Evolutionary conservation across 2,329 filamentous ascomycete genomes (phyloP).

Genomic region (Diplodia scrobiculata): DNA sequence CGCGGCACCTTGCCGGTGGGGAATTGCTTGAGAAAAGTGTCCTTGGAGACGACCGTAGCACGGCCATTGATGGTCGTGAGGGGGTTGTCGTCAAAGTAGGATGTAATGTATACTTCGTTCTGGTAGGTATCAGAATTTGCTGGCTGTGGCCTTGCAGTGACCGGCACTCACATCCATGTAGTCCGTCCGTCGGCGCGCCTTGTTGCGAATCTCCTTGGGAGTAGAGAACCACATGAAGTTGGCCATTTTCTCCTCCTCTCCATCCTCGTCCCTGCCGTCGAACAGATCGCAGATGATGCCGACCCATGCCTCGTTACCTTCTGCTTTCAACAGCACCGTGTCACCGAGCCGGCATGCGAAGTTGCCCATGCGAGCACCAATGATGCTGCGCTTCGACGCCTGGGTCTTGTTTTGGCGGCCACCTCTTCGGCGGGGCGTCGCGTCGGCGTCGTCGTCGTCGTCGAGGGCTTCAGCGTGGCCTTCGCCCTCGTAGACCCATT

Average conservation of each 20-base stretch:
- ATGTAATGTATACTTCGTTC: slow-evolving; percentile 91
- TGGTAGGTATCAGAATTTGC: slow-evolving; percentile 44
- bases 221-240: slow-evolving; percentile 96
- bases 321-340: slow-evolving; percentile 81
- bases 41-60: slow-evolving; percentile 74
- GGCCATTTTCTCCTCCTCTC: slow-evolving; percentile 68
- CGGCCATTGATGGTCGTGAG: slow-evolving; percentile 88
- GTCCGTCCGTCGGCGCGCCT: slow-evolving; percentile 78
- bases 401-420: slow-evolving; percentile 33
- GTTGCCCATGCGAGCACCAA: slow-evolving; percentile 78
- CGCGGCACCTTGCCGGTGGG: slow-evolving; percentile 75
- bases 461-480: slow-evolving; percentile 44
- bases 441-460: slow-evolving; percentile 32
- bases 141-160: neutral
- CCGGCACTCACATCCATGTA: slow-evolving; percentile 62
- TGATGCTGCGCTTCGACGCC: slow-evolving; percentile 55
- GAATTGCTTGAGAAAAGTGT: slow-evolving; percentile 67
- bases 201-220: slow-evolving; percentile 83
- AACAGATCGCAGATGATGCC: slow-evolving; percentile 83
- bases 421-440: slow-evolving; percentile 39
- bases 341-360: slow-evolving; percentile 84
- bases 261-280: slow-evolving; percentile 66
- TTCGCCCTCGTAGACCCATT: slow-evolving; percentile 60
- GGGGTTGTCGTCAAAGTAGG: slow-evolving; percentile 83
- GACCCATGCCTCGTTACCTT: slow-evolving; percentile 89